Conservation (phyloP, 2,329 filamentous ascomycete genomes). For the Macrophomina phaseolina region DNA sequence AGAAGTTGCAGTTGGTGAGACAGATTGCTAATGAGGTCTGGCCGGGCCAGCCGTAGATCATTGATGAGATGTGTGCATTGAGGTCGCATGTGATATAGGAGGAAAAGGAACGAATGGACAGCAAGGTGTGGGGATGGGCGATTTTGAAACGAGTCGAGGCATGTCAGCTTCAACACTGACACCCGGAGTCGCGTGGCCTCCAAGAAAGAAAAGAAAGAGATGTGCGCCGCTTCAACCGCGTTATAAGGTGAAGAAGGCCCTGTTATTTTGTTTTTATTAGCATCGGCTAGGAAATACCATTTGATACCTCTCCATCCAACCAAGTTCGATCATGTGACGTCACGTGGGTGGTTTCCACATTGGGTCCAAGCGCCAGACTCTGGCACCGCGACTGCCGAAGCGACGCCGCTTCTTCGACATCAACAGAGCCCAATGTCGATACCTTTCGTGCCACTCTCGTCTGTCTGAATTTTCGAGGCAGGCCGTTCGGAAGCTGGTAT, state of each 20-base stretch:
- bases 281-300: too few species aligned
- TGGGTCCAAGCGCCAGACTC: neutral
- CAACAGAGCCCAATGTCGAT: neutral
- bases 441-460: neutral
- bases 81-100: neutral
- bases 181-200: constrained; percentile 3
- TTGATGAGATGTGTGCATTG: neutral
- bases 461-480: neutral
- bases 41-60: constrained; percentile 57
- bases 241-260: constrained; percentile 1
- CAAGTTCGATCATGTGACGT: constrained; percentile 1
- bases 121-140: neutral
- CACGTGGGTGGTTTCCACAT: neutral
- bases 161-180: constrained; percentile 24
- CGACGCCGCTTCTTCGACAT: neutral
- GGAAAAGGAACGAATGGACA: neutral
- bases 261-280: neutral
- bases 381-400: too few species aligned
- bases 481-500: neutral
- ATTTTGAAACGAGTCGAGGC: constrained; percentile 4
- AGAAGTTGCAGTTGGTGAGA: constrained; percentile 72
- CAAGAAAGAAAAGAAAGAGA: neutral
- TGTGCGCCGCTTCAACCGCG: constrained; percentile 9
- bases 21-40: constrained; percentile 75
- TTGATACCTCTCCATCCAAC: too few species aligned